Conservation (phyloP, 805 yeast species). For the Hanseniaspora meyeri region DNA sequence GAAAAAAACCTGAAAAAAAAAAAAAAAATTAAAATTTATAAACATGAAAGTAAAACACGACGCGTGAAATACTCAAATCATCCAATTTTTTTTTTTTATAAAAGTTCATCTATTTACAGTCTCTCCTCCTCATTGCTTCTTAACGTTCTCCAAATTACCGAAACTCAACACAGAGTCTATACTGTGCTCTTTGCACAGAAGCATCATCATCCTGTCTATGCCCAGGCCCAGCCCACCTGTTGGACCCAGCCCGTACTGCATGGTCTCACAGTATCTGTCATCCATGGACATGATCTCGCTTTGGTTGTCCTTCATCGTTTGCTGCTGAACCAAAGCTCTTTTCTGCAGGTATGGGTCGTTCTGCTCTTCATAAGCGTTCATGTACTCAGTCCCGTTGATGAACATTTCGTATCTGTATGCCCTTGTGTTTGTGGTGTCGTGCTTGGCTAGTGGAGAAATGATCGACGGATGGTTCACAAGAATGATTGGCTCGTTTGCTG, state of each 20-base stretch:
- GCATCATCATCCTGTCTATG: conserved; percentile 75
- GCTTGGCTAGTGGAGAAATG: conserved; percentile 60
- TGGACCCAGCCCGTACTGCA: conserved; percentile 94
- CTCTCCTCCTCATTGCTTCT: conserved; percentile 35
- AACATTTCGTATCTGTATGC: conserved; percentile 64
- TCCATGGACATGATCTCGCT: conserved; percentile 61
- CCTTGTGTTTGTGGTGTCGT: conserved; percentile 32
- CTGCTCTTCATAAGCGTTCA: conserved; percentile 94
- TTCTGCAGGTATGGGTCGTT: conserved; percentile 69
- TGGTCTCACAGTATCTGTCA: conserved; percentile 50
- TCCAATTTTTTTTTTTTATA: no score
- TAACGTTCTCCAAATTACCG: conserved; percentile 61
- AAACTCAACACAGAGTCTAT: conserved; percentile 68
- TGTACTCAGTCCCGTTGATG: conserved; percentile 66
- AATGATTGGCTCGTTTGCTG: conserved; percentile 44
- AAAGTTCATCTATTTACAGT: neutral
- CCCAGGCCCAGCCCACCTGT: conserved; percentile 99
- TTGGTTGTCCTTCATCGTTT: conserved; percentile 39
- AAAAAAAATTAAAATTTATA: neutral
- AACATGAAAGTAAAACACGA: neutral
- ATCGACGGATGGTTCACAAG: conserved; percentile 72
- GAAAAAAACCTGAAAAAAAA: neutral
- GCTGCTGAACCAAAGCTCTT: conserved; percentile 51
- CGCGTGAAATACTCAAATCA: neutral
- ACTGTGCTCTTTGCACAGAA: conserved; percentile 48